phyloP scores from a whole-genome alignment of 169 alveolate genomes.

The Eimeria nieschulzi region DNA sequence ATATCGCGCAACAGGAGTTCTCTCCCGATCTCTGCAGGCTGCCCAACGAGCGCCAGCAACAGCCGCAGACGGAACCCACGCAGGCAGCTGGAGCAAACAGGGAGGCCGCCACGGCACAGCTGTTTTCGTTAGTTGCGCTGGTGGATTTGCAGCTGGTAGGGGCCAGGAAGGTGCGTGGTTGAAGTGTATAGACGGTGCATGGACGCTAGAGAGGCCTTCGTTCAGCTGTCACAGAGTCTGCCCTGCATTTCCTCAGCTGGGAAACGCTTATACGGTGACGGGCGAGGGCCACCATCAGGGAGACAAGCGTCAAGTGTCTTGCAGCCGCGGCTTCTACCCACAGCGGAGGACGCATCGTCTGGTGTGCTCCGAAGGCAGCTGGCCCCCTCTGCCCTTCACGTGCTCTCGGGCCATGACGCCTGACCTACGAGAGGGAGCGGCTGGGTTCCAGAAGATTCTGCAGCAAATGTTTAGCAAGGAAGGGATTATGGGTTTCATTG shows the following conservation, averaged over 20 bases:
- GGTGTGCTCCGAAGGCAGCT: slow-evolving; percentile 61
- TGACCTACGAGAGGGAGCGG: slow-evolving; percentile 68
- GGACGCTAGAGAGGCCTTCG: slow-evolving; percentile 54
- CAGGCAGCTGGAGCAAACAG: background rate
- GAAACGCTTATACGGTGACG: slow-evolving; percentile 53
- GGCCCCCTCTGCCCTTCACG: slow-evolving; percentile 66
- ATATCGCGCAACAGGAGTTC: background rate
- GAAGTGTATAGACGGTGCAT: slow-evolving; percentile 54
- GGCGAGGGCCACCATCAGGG: slow-evolving; percentile 72
- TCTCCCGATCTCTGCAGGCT: slow-evolving; percentile 17
- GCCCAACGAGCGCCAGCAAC: background rate
- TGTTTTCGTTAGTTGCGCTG: slow-evolving; percentile 51
- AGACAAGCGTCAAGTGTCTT: slow-evolving; percentile 54
- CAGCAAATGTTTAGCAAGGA: slow-evolving; percentile 73
- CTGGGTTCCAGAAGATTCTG: slow-evolving; percentile 70
- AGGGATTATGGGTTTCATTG: slow-evolving; percentile 70
- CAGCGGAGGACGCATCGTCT: slow-evolving; percentile 56
- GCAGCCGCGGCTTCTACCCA: slow-evolving; percentile 72
- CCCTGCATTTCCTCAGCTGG: slow-evolving; percentile 47
- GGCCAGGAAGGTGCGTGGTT: slow-evolving; percentile 56
- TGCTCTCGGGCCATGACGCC: slow-evolving; percentile 74
- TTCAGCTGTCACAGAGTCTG: slow-evolving; percentile 59
- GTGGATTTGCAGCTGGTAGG: slow-evolving; percentile 64
- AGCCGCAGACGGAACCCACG: background rate
- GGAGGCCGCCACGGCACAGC: slow-evolving; percentile 57